Conservation (phyloP, 1,284 basidiomycete species). For the Melanopsichium pennsylvanicum region DNA sequence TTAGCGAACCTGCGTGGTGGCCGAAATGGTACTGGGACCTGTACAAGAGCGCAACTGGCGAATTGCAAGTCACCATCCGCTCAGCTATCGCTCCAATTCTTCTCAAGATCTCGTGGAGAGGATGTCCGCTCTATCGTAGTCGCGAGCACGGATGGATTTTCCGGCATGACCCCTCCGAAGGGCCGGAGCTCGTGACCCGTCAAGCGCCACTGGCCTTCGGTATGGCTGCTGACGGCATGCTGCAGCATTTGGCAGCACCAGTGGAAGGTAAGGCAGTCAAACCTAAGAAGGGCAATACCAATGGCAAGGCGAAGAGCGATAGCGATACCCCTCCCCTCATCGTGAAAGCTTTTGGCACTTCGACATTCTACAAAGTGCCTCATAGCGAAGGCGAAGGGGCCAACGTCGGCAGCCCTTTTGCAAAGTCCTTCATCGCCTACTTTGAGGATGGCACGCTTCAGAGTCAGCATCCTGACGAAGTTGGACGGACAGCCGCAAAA, state of each 20-base stretch:
- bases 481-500: constrained; percentile 76
- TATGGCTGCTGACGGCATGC: constrained; percentile 41
- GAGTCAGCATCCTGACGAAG: constrained; percentile 63
- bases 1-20: constrained; percentile 66
- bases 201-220: constrained; percentile 48
- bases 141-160: constrained; percentile 91
- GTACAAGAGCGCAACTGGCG: constrained; percentile 65
- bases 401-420: constrained; percentile 91
- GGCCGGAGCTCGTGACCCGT: constrained; percentile 28
- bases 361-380: constrained; percentile 85
- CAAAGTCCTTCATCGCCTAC: constrained; percentile 87
- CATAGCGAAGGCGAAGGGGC: constrained; percentile 93
- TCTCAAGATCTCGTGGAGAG: constrained; percentile 85
- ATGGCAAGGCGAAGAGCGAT: constrained; percentile 17
- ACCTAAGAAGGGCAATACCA: constrained; percentile 18
- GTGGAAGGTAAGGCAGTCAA: constrained; percentile 17
- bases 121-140: constrained; percentile 84
- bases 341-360: constrained; percentile 27
- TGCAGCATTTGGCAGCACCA: constrained; percentile 40
- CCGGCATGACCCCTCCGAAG: constrained; percentile 25
- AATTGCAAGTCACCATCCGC: constrained; percentile 84
- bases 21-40: constrained; percentile 99
- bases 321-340: constrained; percentile 10
- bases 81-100: constrained; percentile 85
- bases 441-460: constrained; percentile 77